These are phyloP conservation scores for Oenanthe javanica DNA, from an alignment of 140 eudicot genomes.

Conservation along the genomic window DNA sequence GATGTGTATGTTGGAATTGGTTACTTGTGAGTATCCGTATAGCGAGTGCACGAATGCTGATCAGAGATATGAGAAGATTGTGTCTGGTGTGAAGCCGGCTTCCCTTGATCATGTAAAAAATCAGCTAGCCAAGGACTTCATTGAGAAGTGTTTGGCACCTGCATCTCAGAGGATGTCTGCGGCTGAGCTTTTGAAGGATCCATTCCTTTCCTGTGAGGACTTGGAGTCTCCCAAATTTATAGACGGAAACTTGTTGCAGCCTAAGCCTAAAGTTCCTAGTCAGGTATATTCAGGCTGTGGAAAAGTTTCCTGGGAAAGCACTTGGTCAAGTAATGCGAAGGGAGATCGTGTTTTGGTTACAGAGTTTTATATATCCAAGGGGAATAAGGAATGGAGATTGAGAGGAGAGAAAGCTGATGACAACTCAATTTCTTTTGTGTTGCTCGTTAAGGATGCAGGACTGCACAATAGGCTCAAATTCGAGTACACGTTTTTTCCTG, in stretches of 20 bases:
- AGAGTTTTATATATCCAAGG: not conserved
- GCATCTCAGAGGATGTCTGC: constrained; percentile 13
- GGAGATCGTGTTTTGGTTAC: not conserved
- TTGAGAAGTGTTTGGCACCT: constrained; percentile 12
- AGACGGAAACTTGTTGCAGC: not conserved
- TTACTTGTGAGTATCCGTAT: constrained; percentile 10
- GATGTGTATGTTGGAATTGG: constrained; percentile 16
- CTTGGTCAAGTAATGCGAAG: too few relatives aligned
- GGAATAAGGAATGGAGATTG: constrained; percentile 4
- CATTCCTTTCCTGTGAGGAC: not conserved
- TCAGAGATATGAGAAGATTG: constrained; percentile 10
- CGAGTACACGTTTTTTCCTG: constrained; percentile 2
- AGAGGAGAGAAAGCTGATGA: constrained; percentile 1
- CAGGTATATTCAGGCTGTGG: not conserved
- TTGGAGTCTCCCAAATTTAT: not conserved
- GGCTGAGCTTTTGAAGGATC: constrained; percentile 4
- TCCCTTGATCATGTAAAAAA: constrained; percentile 3
- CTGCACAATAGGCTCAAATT: constrained; percentile 6
- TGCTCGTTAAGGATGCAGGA: constrained; percentile 6
- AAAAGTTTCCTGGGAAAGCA: not conserved
- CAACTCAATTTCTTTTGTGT: constrained; percentile 9
- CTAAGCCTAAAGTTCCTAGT: not conserved
- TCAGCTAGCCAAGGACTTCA: not conserved
- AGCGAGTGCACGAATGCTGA: constrained; percentile 10
- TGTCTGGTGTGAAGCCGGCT: constrained; percentile 11